Evolutionary conservation across 768 basidiomycete genomes (phyloP).

Genomic region (Lepiota brunneoincarnata): DNA sequence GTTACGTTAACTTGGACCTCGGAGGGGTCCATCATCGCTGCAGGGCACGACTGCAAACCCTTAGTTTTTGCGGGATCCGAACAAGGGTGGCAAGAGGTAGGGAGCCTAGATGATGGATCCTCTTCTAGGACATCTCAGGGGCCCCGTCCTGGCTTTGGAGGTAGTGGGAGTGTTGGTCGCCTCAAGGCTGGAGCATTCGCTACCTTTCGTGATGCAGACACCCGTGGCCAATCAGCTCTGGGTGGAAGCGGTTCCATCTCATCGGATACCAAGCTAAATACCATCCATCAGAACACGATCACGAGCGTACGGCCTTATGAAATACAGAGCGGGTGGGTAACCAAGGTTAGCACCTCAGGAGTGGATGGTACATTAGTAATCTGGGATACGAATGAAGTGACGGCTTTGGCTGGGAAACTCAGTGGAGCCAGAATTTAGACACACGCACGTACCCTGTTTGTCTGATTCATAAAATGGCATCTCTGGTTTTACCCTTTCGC

Average conservation of each 20-base stretch:
- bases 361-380: constrained; percentile 92
- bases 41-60: constrained; percentile 98
- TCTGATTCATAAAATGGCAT: no score
- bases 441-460: no score
- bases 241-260: constrained; percentile 24
- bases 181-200: constrained; percentile 94
- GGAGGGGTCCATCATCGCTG: constrained; percentile 82
- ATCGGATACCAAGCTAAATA: constrained; percentile 74
- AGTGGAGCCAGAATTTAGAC: constrained; percentile 28
- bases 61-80: constrained; percentile 76
- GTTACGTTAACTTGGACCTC: constrained; percentile 84
- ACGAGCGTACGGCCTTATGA: constrained; percentile 85
- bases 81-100: constrained; percentile 74
- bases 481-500: no score
- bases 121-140: constrained; percentile 39
- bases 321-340: constrained; percentile 52
- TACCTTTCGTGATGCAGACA: constrained; percentile 90
- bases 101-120: constrained; percentile 84
- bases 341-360: constrained; percentile 84
- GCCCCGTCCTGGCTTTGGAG: constrained; percentile 44
- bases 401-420: constrained; percentile 45
- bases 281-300: constrained; percentile 98
- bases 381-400: constrained; percentile 75
- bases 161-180: constrained; percentile 54
- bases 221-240: constrained; percentile 52